These are phyloP conservation scores for Elasticomyces elasticus DNA, from an alignment of 495 filamentous ascomycete genomes.

Conservation along the genomic window DNA sequence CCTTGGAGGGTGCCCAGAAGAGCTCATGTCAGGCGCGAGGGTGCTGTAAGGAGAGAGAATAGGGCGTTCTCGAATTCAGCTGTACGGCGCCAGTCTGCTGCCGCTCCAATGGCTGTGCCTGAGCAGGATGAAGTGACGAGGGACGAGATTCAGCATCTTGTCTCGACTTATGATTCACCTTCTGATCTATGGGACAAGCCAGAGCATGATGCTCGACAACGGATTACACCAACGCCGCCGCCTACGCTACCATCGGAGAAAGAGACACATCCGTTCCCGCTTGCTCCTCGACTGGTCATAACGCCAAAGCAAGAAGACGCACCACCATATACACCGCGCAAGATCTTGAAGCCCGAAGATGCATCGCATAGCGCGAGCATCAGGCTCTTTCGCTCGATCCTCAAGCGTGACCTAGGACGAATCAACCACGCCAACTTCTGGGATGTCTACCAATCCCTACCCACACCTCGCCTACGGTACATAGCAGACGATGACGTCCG, in stretches of 20 bases:
- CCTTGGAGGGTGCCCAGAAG: background rate
- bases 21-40: background rate
- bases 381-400: constrained; percentile 32
- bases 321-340: background rate
- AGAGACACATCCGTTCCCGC: background rate
- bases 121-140: constrained; percentile 10
- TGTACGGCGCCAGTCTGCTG: background rate
- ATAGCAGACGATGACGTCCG: constrained; percentile 50
- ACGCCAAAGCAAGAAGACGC: constrained; percentile 10
- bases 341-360: constrained; percentile 9
- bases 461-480: constrained; percentile 54
- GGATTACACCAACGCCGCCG: background rate
- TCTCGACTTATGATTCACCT: constrained; percentile 13
- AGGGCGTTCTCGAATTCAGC: background rate
- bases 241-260: background rate
- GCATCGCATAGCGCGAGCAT: background rate
- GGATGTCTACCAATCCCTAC: constrained; percentile 50
- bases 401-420: constrained; percentile 26
- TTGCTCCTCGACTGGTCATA: constrained; percentile 19
- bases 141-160: constrained; percentile 19
- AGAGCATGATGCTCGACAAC: background rate
- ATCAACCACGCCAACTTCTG: constrained; percentile 49
- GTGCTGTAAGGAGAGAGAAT: background rate
- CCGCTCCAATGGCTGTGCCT: background rate
- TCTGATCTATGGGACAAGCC: constrained; percentile 9